These are phyloP conservation scores for Eucalyptus cloeziana DNA, from an alignment of 345 rosid genomes.

Conservation along the genomic window DNA sequence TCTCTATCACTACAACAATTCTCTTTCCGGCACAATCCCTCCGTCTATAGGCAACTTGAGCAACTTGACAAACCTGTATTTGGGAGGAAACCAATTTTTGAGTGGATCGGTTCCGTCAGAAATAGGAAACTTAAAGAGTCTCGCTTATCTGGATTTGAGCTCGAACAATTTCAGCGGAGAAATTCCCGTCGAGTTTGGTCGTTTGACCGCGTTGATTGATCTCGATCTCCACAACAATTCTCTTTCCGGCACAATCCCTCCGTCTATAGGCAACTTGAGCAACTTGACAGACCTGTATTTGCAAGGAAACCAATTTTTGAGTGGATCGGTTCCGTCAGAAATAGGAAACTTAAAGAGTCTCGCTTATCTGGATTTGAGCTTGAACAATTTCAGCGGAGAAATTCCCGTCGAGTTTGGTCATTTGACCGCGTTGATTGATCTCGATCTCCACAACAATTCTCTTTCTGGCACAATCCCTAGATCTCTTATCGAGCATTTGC, in stretches of 20 bases:
- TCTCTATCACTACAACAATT: not conserved
- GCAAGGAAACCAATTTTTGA: not conserved
- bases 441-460: not conserved
- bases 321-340: not conserved
- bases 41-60: not conserved
- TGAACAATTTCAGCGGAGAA: not conserved
- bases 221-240: not conserved
- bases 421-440: not conserved
- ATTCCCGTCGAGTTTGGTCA: too few relatives aligned
- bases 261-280: not conserved
- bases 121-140: not conserved
- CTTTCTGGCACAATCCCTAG: not conserved
- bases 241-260: not conserved
- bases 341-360: not conserved
- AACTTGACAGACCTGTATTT: not conserved
- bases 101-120: not conserved
- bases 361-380: not conserved
- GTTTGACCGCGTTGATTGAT: fast-evolving
- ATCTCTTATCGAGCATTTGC: not conserved
- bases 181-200: too few relatives aligned
- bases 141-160: not conserved
- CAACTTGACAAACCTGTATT: not conserved
- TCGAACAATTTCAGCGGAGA: not conserved
- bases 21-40: not conserved
- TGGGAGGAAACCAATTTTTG: not conserved